Conservation (phyloP, 2,329 filamentous ascomycete species). For the Lachnellula subtilissima region DNA sequence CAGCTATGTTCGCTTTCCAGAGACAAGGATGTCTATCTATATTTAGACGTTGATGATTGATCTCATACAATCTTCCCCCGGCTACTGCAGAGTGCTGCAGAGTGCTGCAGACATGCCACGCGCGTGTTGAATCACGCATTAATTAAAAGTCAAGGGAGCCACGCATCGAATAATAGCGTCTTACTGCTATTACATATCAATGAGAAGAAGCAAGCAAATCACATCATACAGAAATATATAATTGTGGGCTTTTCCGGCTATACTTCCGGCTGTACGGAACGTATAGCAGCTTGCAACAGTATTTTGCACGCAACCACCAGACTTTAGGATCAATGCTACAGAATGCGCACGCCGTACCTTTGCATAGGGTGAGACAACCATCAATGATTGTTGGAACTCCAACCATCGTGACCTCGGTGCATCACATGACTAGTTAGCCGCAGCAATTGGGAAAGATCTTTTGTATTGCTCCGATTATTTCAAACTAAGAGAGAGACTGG, state of each 20-base stretch:
- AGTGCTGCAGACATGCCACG: background rate
- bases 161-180: too few species aligned
- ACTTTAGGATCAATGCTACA: too few species aligned
- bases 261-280: background rate
- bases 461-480: too few species aligned
- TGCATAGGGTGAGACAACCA: background rate
- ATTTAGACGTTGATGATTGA: background rate
- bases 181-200: background rate
- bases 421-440: background rate
- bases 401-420: background rate
- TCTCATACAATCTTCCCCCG: background rate
- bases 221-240: background rate
- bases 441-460: background rate
- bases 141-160: background rate
- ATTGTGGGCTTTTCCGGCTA: background rate
- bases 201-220: conserved; percentile 1
- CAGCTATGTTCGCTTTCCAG: background rate
- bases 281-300: background rate
- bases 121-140: background rate
- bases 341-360: background rate
- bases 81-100: background rate
- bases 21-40: background rate
- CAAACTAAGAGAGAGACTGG: too few species aligned
- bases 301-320: background rate
- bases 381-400: background rate